These are phyloP conservation scores for Phylloporus rhodoxanthus DNA, from an alignment of 768 basidiomycete species.

Conservation along the genomic window DNA sequence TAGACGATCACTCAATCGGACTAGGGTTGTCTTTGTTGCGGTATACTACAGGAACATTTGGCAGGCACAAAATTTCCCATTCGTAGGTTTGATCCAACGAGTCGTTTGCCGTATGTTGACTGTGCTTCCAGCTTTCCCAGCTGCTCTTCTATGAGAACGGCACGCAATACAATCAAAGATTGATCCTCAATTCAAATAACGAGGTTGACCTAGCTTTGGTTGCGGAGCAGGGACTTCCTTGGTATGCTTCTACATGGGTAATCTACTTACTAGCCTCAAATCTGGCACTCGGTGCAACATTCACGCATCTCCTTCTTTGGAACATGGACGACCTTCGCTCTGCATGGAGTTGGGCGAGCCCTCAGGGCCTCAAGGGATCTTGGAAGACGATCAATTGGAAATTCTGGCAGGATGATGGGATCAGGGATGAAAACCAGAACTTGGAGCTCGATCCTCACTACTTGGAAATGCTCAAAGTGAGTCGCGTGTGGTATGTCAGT, in stretches of 20 bases:
- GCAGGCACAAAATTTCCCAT: conserved; percentile 57
- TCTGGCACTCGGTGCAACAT: conserved; percentile 39
- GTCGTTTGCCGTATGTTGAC: neutral
- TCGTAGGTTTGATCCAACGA: conserved; percentile 36
- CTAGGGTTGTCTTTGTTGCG: conserved; percentile 33
- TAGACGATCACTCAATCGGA: conserved; percentile 6
- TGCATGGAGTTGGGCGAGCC: conserved; percentile 43
- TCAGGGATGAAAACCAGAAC: conserved; percentile 28
- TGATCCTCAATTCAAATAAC: conserved; percentile 49
- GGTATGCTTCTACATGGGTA: conserved; percentile 26
- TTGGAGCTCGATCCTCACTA: conserved; percentile 50
- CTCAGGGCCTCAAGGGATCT: conserved; percentile 20
- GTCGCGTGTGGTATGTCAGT: conserved; percentile 13
- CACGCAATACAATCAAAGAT: conserved; percentile 45
- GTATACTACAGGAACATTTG: conserved; percentile 48
- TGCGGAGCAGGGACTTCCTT: conserved; percentile 33
- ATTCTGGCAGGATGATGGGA: conserved; percentile 30
- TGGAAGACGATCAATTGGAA: conserved; percentile 31
- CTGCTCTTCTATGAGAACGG: conserved; percentile 48
- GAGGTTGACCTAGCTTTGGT: conserved; percentile 45
- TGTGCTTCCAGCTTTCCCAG: conserved; percentile 36
- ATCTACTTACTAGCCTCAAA: conserved; percentile 18
- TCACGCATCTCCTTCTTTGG: conserved; percentile 50
- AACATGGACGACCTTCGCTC: conserved; percentile 44
- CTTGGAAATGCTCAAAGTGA: conserved; percentile 42